A percentile compares a stretch with the other conserved stretches of the same genome.
phyloP scores from a whole-genome alignment of 495 filamentous ascomycete species.

The Penicillium maclennaniae region DNA sequence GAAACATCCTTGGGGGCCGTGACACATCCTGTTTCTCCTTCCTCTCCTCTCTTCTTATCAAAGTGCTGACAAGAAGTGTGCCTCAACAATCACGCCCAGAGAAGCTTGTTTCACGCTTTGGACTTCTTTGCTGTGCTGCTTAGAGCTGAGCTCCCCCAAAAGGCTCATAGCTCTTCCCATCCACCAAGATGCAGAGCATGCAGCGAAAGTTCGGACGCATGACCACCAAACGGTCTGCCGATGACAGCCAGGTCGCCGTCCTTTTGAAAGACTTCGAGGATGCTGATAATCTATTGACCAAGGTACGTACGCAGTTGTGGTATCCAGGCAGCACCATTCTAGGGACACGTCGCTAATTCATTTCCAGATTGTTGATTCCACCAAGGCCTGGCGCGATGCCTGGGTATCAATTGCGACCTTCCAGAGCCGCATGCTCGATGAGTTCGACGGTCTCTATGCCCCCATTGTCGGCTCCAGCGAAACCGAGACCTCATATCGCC shows the following conservation, averaged over 20 bases:
- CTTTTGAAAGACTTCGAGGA: conserved; percentile 82
- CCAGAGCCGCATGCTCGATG: conserved; percentile 65
- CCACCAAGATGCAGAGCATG: conserved; percentile 66
- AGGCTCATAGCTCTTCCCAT: neutral
- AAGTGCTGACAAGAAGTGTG: conserved; percentile 3
- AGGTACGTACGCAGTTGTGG: conserved; percentile 42
- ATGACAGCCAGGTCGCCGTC: conserved; percentile 73
- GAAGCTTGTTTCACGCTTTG: conserved; percentile 1
- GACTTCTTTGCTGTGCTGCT: neutral
- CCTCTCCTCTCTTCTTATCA: conserved; percentile 3
- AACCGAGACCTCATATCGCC: conserved; percentile 45
- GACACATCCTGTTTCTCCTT: conserved; percentile 2
- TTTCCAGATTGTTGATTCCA: conserved; percentile 71
- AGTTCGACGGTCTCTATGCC: conserved; percentile 77
- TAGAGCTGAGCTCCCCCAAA: neutral
- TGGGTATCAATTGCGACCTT: conserved; percentile 73
- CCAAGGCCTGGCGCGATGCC: conserved; percentile 77
- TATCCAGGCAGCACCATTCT: conserved; percentile 14
- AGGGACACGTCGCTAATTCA: conserved; percentile 1
- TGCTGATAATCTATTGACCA: conserved; percentile 70
- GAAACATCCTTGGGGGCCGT: conserved; percentile 17
- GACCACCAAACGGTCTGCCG: conserved; percentile 59
- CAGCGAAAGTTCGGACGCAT: conserved; percentile 72
- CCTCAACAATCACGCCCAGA: neutral
- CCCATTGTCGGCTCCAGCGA: conserved; percentile 69